Percentiles rank a stretch among this genome's conserved stretches.
Conservation (phyloP, 1,139 yeast genomes). For the Blastobotrys buckinghamii region DNA sequence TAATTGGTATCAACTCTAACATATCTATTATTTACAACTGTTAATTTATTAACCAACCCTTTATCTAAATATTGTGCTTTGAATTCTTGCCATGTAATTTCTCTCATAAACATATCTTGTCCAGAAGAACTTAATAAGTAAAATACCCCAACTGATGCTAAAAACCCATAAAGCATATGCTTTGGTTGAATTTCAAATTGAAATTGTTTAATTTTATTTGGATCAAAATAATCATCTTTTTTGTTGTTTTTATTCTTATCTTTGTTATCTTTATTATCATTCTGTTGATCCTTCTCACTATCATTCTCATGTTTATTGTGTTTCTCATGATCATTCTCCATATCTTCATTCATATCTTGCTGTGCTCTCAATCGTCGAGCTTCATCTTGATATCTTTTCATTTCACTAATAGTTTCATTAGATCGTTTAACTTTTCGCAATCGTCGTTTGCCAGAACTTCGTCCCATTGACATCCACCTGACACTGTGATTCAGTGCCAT, state of each 20-base stretch:
- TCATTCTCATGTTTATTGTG: slow-evolving; percentile 18
- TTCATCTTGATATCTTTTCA: slow-evolving; percentile 15
- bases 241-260: slow-evolving; percentile 23
- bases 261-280: slow-evolving; percentile 9
- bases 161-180: slow-evolving; percentile 29
- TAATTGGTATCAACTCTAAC: slow-evolving; percentile 44
- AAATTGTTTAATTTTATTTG: slow-evolving; percentile 18
- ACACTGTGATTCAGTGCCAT: not conserved
- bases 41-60: slow-evolving; percentile 71
- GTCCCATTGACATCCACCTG: slow-evolving; percentile 6
- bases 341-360: slow-evolving; percentile 6
- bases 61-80: slow-evolving; percentile 74
- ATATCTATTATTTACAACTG: slow-evolving; percentile 68
- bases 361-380: slow-evolving; percentile 13
- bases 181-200: slow-evolving; percentile 26
- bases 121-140: slow-evolving; percentile 25
- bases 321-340: slow-evolving; percentile 20
- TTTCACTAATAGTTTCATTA: slow-evolving; percentile 13
- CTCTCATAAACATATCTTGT: slow-evolving; percentile 34
- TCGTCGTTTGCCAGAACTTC: slow-evolving; percentile 1
- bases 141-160: slow-evolving; percentile 21
- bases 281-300: slow-evolving; percentile 18
- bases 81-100: slow-evolving; percentile 85
- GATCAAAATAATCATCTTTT: slow-evolving; percentile 27
- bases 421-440: not conserved